A percentile compares a stretch with the other conserved stretches of the same genome.
phyloP scores from a whole-genome alignment of 225 moss, liverwort and hornwort species.

The Marchantia paleacea region DNA sequence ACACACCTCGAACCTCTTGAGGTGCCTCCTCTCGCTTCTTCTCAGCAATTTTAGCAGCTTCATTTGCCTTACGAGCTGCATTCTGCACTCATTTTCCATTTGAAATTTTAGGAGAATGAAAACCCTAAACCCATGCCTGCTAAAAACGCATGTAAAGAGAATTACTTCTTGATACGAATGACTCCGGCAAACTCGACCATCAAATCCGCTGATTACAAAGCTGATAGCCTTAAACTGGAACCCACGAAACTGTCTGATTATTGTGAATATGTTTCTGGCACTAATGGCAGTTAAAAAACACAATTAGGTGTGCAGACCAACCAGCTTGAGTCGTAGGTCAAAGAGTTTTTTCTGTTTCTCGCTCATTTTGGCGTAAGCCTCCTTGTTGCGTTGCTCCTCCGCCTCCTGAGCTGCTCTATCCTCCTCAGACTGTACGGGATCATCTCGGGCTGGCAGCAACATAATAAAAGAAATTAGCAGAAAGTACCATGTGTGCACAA shows the following conservation, averaged over 20 bases:
- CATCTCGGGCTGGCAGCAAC: not conserved
- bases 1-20: conserved; percentile 85
- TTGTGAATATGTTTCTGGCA: not conserved
- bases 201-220: not conserved
- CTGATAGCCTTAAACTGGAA: not conserved
- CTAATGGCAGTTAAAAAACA: not conserved
- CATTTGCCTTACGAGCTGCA: conserved; percentile 88
- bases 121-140: too few species aligned
- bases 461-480: not conserved
- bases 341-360: conserved; percentile 83
- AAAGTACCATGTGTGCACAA: too few species aligned
- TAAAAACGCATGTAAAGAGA: too few species aligned
- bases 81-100: conserved; percentile 43
- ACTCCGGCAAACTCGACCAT: not conserved
- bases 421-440: conserved; percentile 20
- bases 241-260: not conserved
- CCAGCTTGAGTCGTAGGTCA: conserved; percentile 88
- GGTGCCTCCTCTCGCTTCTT: conserved; percentile 95
- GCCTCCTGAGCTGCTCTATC: conserved; percentile 31
- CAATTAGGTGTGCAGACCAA: conserved; percentile 18
- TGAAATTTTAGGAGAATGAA: too few species aligned
- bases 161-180: too few species aligned
- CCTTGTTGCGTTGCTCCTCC: conserved; percentile 29
- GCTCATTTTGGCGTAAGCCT: conserved; percentile 66
- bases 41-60: conserved; percentile 82